Conservation (phyloP, 2,329 filamentous ascomycete species). For the Colletotrichum sojae region DNA sequence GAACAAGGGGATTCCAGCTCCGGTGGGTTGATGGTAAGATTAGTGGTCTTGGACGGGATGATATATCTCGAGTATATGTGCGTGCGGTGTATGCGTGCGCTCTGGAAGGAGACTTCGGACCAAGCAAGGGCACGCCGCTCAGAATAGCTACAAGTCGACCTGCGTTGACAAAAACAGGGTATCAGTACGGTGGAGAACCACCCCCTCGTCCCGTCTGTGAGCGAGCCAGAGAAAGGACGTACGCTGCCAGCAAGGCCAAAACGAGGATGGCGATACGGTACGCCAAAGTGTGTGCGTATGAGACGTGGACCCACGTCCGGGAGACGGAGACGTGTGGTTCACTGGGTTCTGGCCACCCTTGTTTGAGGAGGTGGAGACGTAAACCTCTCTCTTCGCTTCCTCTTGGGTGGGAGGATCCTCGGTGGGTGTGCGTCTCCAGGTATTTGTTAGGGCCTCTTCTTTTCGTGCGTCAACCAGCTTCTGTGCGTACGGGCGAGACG, state of each 20-base stretch:
- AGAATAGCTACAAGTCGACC: slow-evolving; percentile 35
- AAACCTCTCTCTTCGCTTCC: slow-evolving; percentile 14
- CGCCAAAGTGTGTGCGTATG: slow-evolving; percentile 36
- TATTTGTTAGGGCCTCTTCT: neutral
- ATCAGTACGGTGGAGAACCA: slow-evolving; percentile 37
- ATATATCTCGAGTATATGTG: slow-evolving; percentile 31
- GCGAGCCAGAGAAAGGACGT: slow-evolving; percentile 7
- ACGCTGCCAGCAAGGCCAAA: neutral
- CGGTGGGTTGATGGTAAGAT: slow-evolving; percentile 20
- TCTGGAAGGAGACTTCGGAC: slow-evolving; percentile 20
- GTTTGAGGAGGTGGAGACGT: slow-evolving; percentile 26
- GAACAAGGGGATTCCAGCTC: slow-evolving; percentile 40
- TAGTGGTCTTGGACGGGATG: slow-evolving; percentile 37
- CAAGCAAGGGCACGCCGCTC: slow-evolving; percentile 30
- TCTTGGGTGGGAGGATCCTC: neutral
- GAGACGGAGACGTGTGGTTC: slow-evolving; percentile 18
- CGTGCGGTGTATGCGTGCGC: neutral
- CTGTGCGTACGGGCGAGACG: slow-evolving; percentile 36
- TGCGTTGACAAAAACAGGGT: slow-evolving; percentile 33
- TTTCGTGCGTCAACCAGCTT: slow-evolving; percentile 22
- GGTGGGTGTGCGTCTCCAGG: no score
- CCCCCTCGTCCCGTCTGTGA: slow-evolving; percentile 14
- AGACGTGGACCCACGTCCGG: slow-evolving; percentile 30
- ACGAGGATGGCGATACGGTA: neutral
- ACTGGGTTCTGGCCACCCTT: slow-evolving; percentile 25